phyloP scores from a whole-genome alignment of 768 basidiomycete species.

The Tricholoma sp. region DNA sequence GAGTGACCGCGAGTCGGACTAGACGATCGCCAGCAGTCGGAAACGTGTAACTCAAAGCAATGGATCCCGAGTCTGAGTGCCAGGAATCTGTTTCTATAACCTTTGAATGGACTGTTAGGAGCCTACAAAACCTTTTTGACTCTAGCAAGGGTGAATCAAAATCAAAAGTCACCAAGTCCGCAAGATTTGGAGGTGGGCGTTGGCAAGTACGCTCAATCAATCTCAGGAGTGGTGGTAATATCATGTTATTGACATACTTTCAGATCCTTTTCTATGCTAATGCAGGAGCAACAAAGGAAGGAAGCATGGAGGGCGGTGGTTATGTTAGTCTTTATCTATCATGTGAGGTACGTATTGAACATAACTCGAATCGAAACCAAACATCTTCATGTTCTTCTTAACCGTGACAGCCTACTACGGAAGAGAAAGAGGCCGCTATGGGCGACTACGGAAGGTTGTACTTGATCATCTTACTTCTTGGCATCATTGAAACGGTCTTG shows the following conservation, averaged over 20 bases:
- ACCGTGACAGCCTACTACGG: conserved; percentile 69
- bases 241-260: background rate
- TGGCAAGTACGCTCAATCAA: conserved; percentile 57
- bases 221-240: background rate
- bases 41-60: background rate
- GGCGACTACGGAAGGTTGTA: conserved; percentile 49
- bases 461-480: background rate
- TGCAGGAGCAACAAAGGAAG: conserved; percentile 59
- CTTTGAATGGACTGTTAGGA: conserved; percentile 77
- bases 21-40: background rate
- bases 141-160: conserved; percentile 73
- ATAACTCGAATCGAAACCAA: background rate
- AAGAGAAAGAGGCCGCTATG: conserved; percentile 66
- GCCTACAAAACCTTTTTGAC: conserved; percentile 71
- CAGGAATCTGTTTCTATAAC: conserved; percentile 53
- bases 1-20: background rate
- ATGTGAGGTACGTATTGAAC: conserved; percentile 52
- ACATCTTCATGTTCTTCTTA: background rate
- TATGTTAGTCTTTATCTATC: conserved; percentile 77
- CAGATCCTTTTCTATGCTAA: conserved; percentile 85
- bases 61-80: conserved; percentile 28
- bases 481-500: background rate
- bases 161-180: conserved; percentile 73
- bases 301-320: conserved; percentile 40
- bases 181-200: conserved; percentile 68